Percentiles rank a stretch among this genome's conserved stretches.
Evolutionary conservation across 305 asterid genomes (phyloP).

Genomic region (Fraxinus xanthoxyloides): DNA sequence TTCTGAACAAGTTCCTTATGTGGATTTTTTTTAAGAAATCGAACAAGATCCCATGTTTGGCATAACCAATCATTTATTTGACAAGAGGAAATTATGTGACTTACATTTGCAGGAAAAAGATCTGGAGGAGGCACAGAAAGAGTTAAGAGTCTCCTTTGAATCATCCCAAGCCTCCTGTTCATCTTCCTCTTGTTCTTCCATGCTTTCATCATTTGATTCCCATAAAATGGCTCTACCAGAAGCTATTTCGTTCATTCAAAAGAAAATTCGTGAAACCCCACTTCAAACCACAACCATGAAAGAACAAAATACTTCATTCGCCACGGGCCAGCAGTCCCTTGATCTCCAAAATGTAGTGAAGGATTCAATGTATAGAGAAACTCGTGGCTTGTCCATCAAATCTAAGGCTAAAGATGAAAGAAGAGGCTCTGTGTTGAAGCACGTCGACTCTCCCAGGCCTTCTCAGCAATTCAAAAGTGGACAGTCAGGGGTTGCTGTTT

Average conservation of each 20-base stretch:
- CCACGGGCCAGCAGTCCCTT: slow-evolving; percentile 36
- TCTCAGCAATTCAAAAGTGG: slow-evolving; percentile 39
- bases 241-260: slow-evolving; percentile 27
- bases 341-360: slow-evolving; percentile 68
- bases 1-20: slow-evolving; percentile 13
- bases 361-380: slow-evolving; percentile 84
- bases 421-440: slow-evolving; percentile 58
- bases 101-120: slow-evolving; percentile 55
- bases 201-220: slow-evolving; percentile 57
- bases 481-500: slow-evolving; percentile 32
- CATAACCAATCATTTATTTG: not conserved
- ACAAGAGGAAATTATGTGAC: slow-evolving; percentile 10
- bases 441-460: slow-evolving; percentile 88
- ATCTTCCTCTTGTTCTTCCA: slow-evolving; percentile 63
- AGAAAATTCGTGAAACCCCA: slow-evolving; percentile 32
- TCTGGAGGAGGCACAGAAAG: slow-evolving; percentile 38
- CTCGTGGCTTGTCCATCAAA: slow-evolving; percentile 61
- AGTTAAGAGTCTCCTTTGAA: slow-evolving; percentile 35
- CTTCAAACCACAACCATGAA: slow-evolving; percentile 26
- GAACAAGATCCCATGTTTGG: not conserved
- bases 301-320: slow-evolving; percentile 28
- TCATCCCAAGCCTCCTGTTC: slow-evolving; percentile 62
- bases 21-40: not conserved
- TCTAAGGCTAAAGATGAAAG: slow-evolving; percentile 45
- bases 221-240: slow-evolving; percentile 43